Conservation (phyloP, 495 filamentous ascomycete genomes). For the Trichoderma asperelloides region DNA sequence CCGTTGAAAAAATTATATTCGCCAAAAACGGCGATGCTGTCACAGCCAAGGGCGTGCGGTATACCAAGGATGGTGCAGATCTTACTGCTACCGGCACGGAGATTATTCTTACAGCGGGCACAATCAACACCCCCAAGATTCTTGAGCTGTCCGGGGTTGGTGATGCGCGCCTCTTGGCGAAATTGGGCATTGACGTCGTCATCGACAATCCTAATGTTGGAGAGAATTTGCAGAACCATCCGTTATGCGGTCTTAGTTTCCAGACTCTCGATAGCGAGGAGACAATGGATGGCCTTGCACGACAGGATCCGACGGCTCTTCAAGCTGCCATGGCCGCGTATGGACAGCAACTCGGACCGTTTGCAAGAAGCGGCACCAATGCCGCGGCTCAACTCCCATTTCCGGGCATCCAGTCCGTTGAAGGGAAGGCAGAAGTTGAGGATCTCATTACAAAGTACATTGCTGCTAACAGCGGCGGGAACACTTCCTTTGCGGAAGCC, state of each 20-base stretch:
- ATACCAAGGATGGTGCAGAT: constrained; percentile 12
- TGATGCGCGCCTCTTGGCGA: neutral
- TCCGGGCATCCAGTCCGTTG: neutral
- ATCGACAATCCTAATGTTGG: constrained; percentile 43
- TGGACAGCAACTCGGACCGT: constrained; percentile 13
- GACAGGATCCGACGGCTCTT: constrained; percentile 50
- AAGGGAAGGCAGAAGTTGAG: neutral
- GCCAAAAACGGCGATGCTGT: neutral
- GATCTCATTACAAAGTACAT: neutral
- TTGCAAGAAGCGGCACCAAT: constrained; percentile 54
- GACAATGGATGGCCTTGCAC: constrained; percentile 17
- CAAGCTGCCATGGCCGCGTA: constrained; percentile 20
- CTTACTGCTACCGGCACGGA: constrained; percentile 21
- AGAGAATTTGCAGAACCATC: constrained; percentile 38
- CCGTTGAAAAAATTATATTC: neutral
- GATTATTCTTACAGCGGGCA: constrained; percentile 32
- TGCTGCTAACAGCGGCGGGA: neutral
- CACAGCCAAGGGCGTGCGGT: constrained; percentile 17
- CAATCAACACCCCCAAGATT: constrained; percentile 30
- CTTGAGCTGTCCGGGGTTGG: constrained; percentile 17
- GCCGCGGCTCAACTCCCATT: constrained; percentile 64
- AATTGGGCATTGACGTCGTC: constrained; percentile 15
- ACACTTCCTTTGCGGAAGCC: neutral
- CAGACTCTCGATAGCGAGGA: constrained; percentile 13
- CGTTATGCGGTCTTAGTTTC: constrained; percentile 18